Conservation (phyloP, 164 flowering plant genomes). For the Nymphaea colorata region DNA sequence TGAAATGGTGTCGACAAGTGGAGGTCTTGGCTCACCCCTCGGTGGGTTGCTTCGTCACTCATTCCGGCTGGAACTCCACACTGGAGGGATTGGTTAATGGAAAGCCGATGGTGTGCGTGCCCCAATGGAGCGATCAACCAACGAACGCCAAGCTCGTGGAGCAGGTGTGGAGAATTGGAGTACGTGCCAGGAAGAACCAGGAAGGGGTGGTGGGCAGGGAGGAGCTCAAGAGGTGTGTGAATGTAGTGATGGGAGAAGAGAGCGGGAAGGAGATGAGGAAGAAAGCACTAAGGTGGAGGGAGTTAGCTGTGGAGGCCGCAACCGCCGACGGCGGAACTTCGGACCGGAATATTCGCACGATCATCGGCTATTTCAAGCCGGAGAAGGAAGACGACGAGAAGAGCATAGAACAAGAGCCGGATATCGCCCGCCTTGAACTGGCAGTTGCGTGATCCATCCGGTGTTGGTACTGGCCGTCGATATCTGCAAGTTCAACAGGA, state of each 20-base stretch:
- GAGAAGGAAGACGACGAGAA: too few species aligned
- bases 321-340: conserved; percentile 7
- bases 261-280: conserved; percentile 17
- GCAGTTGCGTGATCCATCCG: too few species aligned
- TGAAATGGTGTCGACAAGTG: conserved; percentile 39
- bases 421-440: too few species aligned
- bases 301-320: conserved; percentile 4
- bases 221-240: conserved; percentile 34
- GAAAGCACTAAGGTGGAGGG: conserved; percentile 3
- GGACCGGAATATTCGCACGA: neutral
- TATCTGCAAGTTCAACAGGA: too few species aligned
- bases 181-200: conserved; percentile 12
- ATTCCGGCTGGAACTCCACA: conserved; percentile 11
- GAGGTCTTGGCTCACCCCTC: conserved; percentile 35
- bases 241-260: conserved; percentile 37
- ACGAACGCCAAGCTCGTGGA: conserved; percentile 7
- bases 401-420: too few species aligned
- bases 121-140: conserved; percentile 29
- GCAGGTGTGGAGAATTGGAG: conserved; percentile 34
- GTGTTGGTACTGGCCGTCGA: too few species aligned
- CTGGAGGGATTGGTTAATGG: conserved; percentile 24
- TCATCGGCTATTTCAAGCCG: neutral
- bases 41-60: conserved; percentile 15
- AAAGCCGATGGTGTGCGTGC: conserved; percentile 38
- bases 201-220: conserved; percentile 23